Evolutionary conservation across 169 alveolate genomes (phyloP), one percentile per base, ranked within the genome.

Genomic region (Besnoitia besnoiti): DNA sequence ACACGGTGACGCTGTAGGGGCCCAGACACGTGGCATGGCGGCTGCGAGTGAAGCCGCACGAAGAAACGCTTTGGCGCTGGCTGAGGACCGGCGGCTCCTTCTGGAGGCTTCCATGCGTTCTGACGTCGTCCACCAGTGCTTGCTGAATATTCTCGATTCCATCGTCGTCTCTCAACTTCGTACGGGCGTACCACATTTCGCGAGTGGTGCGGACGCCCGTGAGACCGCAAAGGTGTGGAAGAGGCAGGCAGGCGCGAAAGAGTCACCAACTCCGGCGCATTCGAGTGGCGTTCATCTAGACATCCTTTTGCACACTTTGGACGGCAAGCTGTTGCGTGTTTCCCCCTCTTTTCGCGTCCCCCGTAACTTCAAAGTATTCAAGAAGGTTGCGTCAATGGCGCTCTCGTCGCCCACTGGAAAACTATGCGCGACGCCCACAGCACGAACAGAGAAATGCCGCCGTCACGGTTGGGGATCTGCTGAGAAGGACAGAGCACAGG

Each of bases 401-500:
- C 93, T 89, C 21, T 44, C 93, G 7, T 89, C 93, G 0, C 93
- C 93, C 10, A 89, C 93, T 0, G 93, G 93, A 24, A 49, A 82
- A n/a, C 93, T 89, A 24, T 50, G 46, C 27, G 90, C 33, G 19
- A 40, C 40, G 10, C 27, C 49, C 59, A 27, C 87, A 21, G 87
- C 61, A 39, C 59, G 55, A 8, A 12, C 49, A 4, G 87, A 42
- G 21, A 67, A 7, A 16, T 8, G 2, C 59, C 87, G 87, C 87
- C 49, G 87, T 5, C 87, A 77, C 40, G 87, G 61, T 37, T 77
- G 87, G 87, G 87, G 39, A 5, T 14, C 40, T 77, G 61, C 55
- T 0, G 87, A 37, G 40, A 35, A 42, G 46, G 80, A 3, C 12
- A 3, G 24, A 42, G 12, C 39, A 7, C 49, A 14, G 12, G 30